A percentile compares a stretch with the other conserved stretches of the same genome.
phyloP scores from a whole-genome alignment of 257 asterid genomes.

The Solanum appendiculatum region DNA sequence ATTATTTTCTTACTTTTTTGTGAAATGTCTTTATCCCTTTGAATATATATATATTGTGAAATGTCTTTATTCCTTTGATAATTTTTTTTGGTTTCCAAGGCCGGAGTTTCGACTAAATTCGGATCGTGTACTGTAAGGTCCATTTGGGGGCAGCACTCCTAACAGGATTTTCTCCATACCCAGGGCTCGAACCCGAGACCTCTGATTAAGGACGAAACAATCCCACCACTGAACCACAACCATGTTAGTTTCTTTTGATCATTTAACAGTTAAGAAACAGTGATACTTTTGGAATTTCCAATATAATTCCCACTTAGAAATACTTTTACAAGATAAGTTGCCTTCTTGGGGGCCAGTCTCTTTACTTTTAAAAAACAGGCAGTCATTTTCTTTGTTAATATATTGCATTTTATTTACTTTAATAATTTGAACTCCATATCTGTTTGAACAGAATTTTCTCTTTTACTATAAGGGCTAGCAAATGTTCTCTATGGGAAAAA shows the following conservation, averaged over 20 bases:
- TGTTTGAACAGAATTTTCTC: not conserved
- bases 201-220: too few relatives aligned
- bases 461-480: not conserved
- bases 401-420: not conserved
- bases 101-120: too few relatives aligned
- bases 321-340: not conserved
- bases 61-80: rapidly evolving
- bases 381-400: not conserved
- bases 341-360: not conserved
- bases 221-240: too few relatives aligned
- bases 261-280: not conserved
- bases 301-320: not conserved
- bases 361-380: not conserved
- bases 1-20: not conserved
- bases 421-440: too few relatives aligned
- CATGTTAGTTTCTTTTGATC: not conserved
- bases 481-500: not conserved
- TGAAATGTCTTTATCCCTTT: not conserved
- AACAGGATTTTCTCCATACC: rapidly evolving
- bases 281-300: not conserved
- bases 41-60: too few relatives aligned
- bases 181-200: too few relatives aligned
- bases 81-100: too few relatives aligned
- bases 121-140: rapidly evolving
- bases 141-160: rapidly evolving